phyloP scores from a whole-genome alignment of 768 basidiomycete species.

The Pseudohyphozyma bogoriensis region DNA sequence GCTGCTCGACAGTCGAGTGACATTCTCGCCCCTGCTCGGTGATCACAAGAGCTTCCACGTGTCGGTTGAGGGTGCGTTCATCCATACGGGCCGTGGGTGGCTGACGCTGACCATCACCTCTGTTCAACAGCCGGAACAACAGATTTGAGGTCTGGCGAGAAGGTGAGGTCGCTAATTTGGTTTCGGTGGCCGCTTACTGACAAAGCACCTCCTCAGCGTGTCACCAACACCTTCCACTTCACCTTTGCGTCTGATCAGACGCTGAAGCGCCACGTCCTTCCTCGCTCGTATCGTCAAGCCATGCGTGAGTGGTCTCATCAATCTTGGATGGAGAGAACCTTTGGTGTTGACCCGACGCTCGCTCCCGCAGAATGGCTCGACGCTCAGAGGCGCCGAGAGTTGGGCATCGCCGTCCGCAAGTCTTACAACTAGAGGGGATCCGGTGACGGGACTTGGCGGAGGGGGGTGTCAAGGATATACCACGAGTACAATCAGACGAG shows the following conservation, averaged over 20 bases:
- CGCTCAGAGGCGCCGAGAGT: slow-evolving; percentile 10
- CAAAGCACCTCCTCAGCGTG: background rate
- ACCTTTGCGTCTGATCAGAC: slow-evolving; percentile 23
- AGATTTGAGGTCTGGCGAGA: slow-evolving; percentile 25
- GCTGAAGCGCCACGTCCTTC: slow-evolving; percentile 28
- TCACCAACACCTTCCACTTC: slow-evolving; percentile 30
- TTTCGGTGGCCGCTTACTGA: too few species aligned
- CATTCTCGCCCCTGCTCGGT: slow-evolving; percentile 27
- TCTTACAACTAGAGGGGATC: background rate
- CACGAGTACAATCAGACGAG: too few species aligned
- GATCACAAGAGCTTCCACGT: slow-evolving; percentile 28
- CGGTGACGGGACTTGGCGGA: background rate
- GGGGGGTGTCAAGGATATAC: background rate
- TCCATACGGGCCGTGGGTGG: background rate
- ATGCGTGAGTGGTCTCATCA: background rate
- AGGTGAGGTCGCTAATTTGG: background rate
- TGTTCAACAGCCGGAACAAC: slow-evolving; percentile 17
- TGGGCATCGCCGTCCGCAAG: slow-evolving; percentile 14
- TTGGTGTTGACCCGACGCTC: background rate
- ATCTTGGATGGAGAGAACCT: background rate
- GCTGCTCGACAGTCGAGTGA: slow-evolving; percentile 27
- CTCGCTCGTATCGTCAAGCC: slow-evolving; percentile 9
- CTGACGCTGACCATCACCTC: too few species aligned
- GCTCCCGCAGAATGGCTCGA: slow-evolving; percentile 14
- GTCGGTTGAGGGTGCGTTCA: slow-evolving; percentile 21